Conservation (phyloP, 148 eudicot species). For the Pouteria glomerata region DNA sequence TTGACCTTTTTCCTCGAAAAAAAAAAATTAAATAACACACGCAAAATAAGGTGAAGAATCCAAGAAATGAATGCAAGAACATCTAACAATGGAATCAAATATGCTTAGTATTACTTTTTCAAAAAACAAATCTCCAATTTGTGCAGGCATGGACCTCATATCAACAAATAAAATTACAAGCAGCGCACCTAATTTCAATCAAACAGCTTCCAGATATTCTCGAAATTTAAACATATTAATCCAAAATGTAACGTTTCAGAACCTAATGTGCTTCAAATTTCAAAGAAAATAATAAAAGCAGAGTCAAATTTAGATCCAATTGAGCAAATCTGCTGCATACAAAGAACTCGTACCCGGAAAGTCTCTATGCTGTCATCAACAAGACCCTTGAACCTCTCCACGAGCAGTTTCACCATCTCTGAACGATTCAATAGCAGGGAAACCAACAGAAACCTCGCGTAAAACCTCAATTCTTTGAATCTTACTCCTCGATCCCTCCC, state of each 20-base stretch:
- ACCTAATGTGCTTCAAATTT: not conserved
- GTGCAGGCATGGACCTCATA: not conserved
- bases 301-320: not conserved
- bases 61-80: not conserved
- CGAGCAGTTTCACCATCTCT: conserved; percentile 54
- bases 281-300: not conserved
- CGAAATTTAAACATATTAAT: not conserved
- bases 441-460: conserved; percentile 80
- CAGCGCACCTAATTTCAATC: not conserved
- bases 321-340: not conserved
- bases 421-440: conserved; percentile 59
- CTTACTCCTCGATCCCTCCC: conserved; percentile 53
- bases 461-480: conserved; percentile 93
- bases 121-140: not conserved
- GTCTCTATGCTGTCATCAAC: conserved; percentile 59
- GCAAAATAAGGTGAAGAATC: not conserved
- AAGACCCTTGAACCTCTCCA: conserved; percentile 56
- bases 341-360: conserved; percentile 44
- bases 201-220: not conserved
- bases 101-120: not conserved
- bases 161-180: not conserved
- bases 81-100: not conserved
- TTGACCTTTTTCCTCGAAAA: not conserved
- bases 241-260: not conserved
- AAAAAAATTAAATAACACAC: not conserved